Conservation (phyloP, 2,329 filamentous ascomycete species). For the Rhexocercosporidium sp. region DNA sequence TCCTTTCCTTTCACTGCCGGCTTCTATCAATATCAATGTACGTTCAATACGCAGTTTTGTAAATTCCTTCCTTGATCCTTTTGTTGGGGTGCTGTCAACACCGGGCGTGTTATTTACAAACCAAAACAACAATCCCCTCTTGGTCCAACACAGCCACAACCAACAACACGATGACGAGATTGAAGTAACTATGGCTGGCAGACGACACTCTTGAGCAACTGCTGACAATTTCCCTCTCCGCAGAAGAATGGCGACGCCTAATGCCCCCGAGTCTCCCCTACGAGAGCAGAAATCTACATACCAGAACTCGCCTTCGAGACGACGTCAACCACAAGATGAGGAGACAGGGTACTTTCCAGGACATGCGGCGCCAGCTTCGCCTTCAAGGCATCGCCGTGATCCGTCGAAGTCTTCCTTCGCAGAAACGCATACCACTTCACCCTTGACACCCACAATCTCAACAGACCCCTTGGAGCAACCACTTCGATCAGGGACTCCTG, state of each 20-base stretch:
- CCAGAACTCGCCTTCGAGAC: constrained; percentile 70
- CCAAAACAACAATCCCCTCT: constrained; percentile 9
- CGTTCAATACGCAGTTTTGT: constrained; percentile 22
- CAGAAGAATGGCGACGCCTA: constrained; percentile 62
- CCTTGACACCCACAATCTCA: constrained; percentile 52
- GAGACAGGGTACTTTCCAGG: constrained; percentile 59
- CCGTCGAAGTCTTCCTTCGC: constrained; percentile 62
- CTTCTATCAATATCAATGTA: constrained; percentile 36
- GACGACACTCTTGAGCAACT: constrained; percentile 11
- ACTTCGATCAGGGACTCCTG: constrained; percentile 28
- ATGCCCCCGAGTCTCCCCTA: constrained; percentile 58
- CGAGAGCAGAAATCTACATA: constrained; percentile 68
- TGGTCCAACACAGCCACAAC: constrained; percentile 9
- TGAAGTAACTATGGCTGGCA: constrained; percentile 25
- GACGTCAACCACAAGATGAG: constrained; percentile 69
- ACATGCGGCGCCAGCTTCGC: constrained; percentile 21
- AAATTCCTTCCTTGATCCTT: constrained; percentile 11
- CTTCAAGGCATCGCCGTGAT: constrained; percentile 54
- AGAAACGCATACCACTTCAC: constrained; percentile 57
- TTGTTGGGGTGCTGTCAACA: constrained; percentile 1
- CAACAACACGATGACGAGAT: constrained; percentile 14
- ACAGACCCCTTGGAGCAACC: constrained; percentile 51
- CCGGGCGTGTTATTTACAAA: constrained; percentile 9
- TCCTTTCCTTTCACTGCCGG: constrained; percentile 24
- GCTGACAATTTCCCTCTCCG: constrained; percentile 24